phyloP scores from a whole-genome alignment of 2,329 filamentous ascomycete species.

The Amesomyces nigricolor region DNA sequence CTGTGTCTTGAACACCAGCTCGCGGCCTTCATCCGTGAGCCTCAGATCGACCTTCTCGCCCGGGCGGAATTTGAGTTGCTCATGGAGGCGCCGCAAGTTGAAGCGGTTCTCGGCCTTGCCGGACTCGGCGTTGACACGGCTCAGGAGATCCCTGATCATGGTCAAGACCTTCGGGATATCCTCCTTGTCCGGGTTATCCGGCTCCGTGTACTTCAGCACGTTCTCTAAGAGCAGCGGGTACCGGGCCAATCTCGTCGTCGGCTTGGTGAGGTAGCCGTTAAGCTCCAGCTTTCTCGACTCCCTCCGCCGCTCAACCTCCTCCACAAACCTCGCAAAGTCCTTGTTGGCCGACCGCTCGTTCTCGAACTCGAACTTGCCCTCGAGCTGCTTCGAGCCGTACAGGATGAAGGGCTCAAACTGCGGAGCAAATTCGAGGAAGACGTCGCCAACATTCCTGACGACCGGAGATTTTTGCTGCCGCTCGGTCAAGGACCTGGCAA shows the following conservation, averaged over 20 bases:
- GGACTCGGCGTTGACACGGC: slow-evolving; percentile 86
- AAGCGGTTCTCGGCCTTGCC: slow-evolving; percentile 97
- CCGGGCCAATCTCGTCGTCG: slow-evolving; percentile 87
- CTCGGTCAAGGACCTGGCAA: slow-evolving; percentile 82
- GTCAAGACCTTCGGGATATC: slow-evolving; percentile 86
- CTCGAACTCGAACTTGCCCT: slow-evolving; percentile 97
- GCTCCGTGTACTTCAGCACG: slow-evolving; percentile 84
- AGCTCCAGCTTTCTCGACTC: slow-evolving; percentile 95
- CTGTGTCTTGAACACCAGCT: slow-evolving; percentile 88
- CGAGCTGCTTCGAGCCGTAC: slow-evolving; percentile 92
- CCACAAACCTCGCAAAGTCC: slow-evolving; percentile 83
- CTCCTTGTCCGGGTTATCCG: slow-evolving; percentile 81
- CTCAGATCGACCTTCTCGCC: slow-evolving; percentile 91
- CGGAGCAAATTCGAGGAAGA: slow-evolving; percentile 87
- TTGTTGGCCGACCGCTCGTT: slow-evolving; percentile 86
- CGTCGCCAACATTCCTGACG: slow-evolving; percentile 84
- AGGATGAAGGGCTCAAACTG: slow-evolving; percentile 94
- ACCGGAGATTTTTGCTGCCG: slow-evolving; percentile 87
- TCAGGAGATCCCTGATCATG: slow-evolving; percentile 81
- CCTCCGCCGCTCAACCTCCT: slow-evolving; percentile 92
- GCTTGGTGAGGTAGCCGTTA: slow-evolving; percentile 96
- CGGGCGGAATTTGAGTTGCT: slow-evolving; percentile 83
- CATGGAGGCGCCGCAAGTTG: slow-evolving; percentile 86
- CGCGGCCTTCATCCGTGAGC: slow-evolving; percentile 85
- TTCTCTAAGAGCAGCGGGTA: slow-evolving; percentile 91